These are phyloP conservation scores for Macaranga tanarius DNA, from an alignment of 441 rosid genomes.

Conservation along the genomic window DNA sequence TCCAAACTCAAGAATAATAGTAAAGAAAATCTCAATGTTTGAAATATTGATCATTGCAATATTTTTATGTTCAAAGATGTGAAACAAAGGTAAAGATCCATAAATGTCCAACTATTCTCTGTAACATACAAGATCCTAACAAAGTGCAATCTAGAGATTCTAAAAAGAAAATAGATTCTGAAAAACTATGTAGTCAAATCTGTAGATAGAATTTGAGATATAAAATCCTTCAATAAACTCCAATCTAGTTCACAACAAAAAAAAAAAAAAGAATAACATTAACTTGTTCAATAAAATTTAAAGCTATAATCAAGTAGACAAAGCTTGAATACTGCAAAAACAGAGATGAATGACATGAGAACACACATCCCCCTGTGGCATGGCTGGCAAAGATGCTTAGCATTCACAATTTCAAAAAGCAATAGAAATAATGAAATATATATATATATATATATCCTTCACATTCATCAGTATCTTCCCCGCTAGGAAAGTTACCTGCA, in stretches of 20 bases:
- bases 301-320: background rate
- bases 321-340: background rate
- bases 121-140: background rate
- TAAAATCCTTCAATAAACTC: background rate
- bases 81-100: background rate
- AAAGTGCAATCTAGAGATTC: background rate
- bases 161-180: background rate
- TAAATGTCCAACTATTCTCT: background rate
- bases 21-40: background rate
- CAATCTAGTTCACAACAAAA: background rate
- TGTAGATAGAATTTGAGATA: background rate
- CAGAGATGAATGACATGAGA: background rate
- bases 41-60: background rate
- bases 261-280: background rate
- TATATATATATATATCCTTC: background rate
- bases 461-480: background rate
- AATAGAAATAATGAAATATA: background rate
- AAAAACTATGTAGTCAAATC: background rate
- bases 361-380: too few species aligned
- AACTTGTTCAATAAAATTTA: background rate
- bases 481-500: slow-evolving; percentile 55
- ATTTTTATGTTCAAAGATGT: background rate
- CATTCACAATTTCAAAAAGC: background rate
- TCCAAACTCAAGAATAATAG: background rate
- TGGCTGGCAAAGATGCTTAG: too few species aligned